Evolutionary conservation across 371 early-diverging fungal species (phyloP).

Genomic region (Syncephalastrum sp.): DNA sequence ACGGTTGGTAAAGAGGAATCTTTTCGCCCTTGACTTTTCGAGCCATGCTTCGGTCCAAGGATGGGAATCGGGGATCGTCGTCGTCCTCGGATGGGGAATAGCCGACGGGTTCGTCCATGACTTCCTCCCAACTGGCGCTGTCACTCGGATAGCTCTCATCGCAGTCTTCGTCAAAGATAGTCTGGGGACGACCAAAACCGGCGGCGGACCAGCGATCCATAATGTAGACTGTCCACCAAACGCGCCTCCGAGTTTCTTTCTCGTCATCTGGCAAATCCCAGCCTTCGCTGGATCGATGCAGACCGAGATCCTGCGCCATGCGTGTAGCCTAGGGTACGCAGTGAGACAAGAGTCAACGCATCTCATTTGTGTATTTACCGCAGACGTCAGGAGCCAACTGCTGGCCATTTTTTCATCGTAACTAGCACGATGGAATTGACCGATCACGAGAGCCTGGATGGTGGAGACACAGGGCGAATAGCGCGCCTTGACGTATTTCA

Average conservation of each 20-base stretch:
- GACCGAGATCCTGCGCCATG: constrained; percentile 64
- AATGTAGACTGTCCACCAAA: constrained; percentile 68
- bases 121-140: constrained; percentile 41
- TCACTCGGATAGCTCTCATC: constrained; percentile 45
- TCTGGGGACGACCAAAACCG: constrained; percentile 52
- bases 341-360: not conserved
- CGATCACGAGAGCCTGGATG: constrained; percentile 43
- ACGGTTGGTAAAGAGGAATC: constrained; percentile 48
- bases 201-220: constrained; percentile 58
- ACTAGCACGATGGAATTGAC: constrained; percentile 41
- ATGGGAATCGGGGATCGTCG: constrained; percentile 28
- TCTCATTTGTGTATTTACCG: constrained; percentile 16
- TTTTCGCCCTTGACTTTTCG: constrained; percentile 30
- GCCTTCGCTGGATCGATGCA: constrained; percentile 57
- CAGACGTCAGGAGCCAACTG: constrained; percentile 39
- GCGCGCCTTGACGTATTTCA: constrained; percentile 25
- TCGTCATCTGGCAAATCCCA: constrained; percentile 56
- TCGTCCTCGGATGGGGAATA: constrained; percentile 9
- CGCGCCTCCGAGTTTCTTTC: constrained; percentile 57
- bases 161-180: constrained; percentile 52
- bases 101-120: constrained; percentile 30
- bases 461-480: constrained; percentile 39
- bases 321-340: constrained; percentile 5
- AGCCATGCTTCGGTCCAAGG: constrained; percentile 31
- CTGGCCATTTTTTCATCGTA: constrained; percentile 38